Conservation (phyloP, 2,329 filamentous ascomycete genomes). For the Colletotrichum horii region DNA sequence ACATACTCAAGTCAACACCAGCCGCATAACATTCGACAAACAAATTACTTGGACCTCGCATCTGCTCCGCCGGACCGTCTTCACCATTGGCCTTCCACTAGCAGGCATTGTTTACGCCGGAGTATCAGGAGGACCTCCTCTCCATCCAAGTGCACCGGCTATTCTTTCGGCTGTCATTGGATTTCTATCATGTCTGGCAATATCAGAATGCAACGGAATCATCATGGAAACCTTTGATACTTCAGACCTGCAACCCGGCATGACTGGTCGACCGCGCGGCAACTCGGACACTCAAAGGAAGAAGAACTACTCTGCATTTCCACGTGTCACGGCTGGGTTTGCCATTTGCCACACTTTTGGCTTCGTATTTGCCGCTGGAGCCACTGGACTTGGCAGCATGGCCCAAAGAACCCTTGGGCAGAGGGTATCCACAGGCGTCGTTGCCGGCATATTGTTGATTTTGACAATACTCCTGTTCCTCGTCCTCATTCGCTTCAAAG, state of each 20-base stretch:
- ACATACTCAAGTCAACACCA: slow-evolving; percentile 61
- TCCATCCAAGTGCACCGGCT: slow-evolving; percentile 68
- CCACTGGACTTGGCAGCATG: slow-evolving; percentile 72
- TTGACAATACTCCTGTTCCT: slow-evolving; percentile 68
- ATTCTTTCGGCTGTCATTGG: slow-evolving; percentile 70
- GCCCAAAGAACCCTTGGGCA: slow-evolving; percentile 71
- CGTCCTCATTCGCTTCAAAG: slow-evolving; percentile 68
- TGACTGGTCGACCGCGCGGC: slow-evolving; percentile 62
- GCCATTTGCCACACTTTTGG: slow-evolving; percentile 73
- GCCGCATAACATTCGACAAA: slow-evolving; percentile 70
- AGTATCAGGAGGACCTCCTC: slow-evolving; percentile 65
- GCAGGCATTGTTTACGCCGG: slow-evolving; percentile 72
- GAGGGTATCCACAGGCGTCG: slow-evolving; percentile 70
- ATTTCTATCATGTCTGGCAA: slow-evolving; percentile 74
- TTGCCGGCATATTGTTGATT: slow-evolving; percentile 69
- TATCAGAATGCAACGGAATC: slow-evolving; percentile 77
- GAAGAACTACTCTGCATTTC: slow-evolving; percentile 79
- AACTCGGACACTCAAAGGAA: slow-evolving; percentile 44
- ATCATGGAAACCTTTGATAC: slow-evolving; percentile 85
- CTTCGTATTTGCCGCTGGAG: slow-evolving; percentile 71
- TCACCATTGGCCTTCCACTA: slow-evolving; percentile 70
- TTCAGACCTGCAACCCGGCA: slow-evolving; percentile 77
- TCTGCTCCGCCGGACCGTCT: slow-evolving; percentile 70
- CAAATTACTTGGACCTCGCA: slow-evolving; percentile 75
- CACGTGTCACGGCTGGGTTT: slow-evolving; percentile 74